Percentiles rank a stretch among this genome's conserved stretches.
These are phyloP conservation scores for Bisporella sp. DNA, from an alignment of 2,329 filamentous ascomycete species.

Conservation along the genomic window DNA sequence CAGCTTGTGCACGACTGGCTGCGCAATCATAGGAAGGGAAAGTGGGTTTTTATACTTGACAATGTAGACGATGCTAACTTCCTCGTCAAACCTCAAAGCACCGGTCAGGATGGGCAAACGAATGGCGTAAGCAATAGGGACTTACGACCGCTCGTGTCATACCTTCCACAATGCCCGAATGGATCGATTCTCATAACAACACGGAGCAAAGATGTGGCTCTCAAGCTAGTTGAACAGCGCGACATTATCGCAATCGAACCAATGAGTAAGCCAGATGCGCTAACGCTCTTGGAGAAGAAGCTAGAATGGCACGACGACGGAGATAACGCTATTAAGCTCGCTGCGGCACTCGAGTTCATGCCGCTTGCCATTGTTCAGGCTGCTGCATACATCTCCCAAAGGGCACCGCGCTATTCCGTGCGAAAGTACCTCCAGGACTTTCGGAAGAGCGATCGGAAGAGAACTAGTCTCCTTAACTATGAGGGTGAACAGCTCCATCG, in stretches of 20 bases:
- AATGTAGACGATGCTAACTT: constrained; percentile 27
- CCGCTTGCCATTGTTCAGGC: constrained; percentile 3
- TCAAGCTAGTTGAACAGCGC: constrained; percentile 10
- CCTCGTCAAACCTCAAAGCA: constrained; percentile 4
- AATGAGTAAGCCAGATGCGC: constrained; percentile 17
- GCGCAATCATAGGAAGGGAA: constrained; percentile 13
- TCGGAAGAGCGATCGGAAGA: constrained; percentile 25
- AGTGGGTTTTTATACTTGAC: constrained; percentile 31
- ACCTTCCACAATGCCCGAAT: constrained; percentile 10
- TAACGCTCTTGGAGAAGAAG: constrained; percentile 26
- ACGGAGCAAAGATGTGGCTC: constrained; percentile 8
- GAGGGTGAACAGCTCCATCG: constrained; percentile 29
- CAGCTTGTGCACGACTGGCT: constrained; percentile 27
- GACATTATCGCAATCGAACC: constrained; percentile 20
- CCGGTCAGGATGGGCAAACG: background rate
- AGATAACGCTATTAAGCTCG: constrained; percentile 12
- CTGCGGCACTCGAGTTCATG: constrained; percentile 14
- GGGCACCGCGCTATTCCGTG: constrained; percentile 25
- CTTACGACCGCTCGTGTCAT: constrained; percentile 5
- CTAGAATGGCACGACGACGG: constrained; percentile 9
- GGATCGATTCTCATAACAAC: constrained; percentile 19
- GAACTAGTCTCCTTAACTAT: constrained; percentile 21
- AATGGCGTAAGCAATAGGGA: background rate
- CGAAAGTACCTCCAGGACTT: constrained; percentile 32
- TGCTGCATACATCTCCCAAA: background rate